Evolutionary conservation across 805 yeast genomes (phyloP).

Genomic region (Kazachstania kunashirensis): DNA sequence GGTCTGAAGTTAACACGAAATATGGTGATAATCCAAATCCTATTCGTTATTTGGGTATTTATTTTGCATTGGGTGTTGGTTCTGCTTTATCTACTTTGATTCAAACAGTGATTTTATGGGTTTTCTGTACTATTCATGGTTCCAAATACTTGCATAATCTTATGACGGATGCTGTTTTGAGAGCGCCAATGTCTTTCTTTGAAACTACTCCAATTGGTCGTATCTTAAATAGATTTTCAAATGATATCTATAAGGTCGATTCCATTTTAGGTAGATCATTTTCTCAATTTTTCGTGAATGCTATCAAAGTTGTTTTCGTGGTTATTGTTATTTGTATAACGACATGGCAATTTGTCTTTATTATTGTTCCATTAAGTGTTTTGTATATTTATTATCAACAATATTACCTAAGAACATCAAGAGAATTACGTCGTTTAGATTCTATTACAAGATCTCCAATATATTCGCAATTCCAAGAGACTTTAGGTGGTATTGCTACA

Average conservation of each 20-base stretch:
- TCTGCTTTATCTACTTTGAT: conserved; percentile 50
- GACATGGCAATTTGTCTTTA: conserved; percentile 74
- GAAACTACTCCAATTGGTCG: conserved; percentile 96
- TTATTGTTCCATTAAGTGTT: conserved; percentile 59
- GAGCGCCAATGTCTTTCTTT: conserved; percentile 92
- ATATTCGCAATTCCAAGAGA: conserved; percentile 77
- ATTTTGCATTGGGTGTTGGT: conserved; percentile 62
- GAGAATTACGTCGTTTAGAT: conserved; percentile 76
- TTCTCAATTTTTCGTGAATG: conserved; percentile 54
- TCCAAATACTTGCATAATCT: conserved; percentile 64
- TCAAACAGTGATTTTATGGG: conserved; percentile 66
- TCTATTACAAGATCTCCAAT: conserved; percentile 74
- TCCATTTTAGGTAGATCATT: conserved; percentile 65
- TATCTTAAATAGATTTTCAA: conserved; percentile 81
- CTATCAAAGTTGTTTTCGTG: conserved; percentile 61
- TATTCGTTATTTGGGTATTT: conserved; percentile 62
- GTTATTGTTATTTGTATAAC: conserved; percentile 71
- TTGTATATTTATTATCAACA: conserved; percentile 66
- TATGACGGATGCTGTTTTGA: conserved; percentile 65
- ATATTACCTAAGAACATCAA: conserved; percentile 63
- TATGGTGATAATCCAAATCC: conserved; percentile 64
- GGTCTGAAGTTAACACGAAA: conserved; percentile 84
- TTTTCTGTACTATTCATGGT: conserved; percentile 73
- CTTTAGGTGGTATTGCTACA: conserved; percentile 63
- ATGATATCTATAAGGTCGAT: conserved; percentile 83